Percentiles rank a stretch among this genome's conserved stretches.
phyloP scores from a whole-genome alignment of 1,139 yeast genomes.

The Chernovozyma aurita region DNA sequence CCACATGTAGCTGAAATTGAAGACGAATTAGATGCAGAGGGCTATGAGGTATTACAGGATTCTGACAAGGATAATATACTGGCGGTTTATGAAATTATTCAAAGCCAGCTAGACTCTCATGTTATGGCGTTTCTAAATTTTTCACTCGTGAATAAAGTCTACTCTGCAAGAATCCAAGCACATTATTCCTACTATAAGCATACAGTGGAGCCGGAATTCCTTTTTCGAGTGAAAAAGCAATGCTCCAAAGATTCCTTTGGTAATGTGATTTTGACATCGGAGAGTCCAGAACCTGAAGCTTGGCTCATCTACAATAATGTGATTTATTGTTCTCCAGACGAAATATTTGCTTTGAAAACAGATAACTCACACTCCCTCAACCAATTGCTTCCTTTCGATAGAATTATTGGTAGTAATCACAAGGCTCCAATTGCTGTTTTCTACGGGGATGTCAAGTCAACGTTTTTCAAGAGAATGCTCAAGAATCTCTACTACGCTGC shows the following conservation, averaged over 20 bases:
- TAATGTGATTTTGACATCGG: slow-evolving; percentile 13
- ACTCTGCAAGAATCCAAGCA: slow-evolving; percentile 61
- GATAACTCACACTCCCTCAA: slow-evolving; percentile 16
- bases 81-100: slow-evolving; percentile 32
- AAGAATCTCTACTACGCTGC: slow-evolving; percentile 59
- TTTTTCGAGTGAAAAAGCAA: slow-evolving; percentile 14
- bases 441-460: slow-evolving; percentile 52
- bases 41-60: slow-evolving; percentile 17
- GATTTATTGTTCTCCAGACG: slow-evolving; percentile 61
- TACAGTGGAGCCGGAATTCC: slow-evolving; percentile 19
- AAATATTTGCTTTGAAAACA: slow-evolving; percentile 64
- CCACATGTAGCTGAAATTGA: slow-evolving; percentile 26
- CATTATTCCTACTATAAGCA: slow-evolving; percentile 52
- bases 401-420: slow-evolving; percentile 47
- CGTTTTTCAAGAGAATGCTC: slow-evolving; percentile 53
- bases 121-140: slow-evolving; percentile 40
- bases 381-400: slow-evolving; percentile 45
- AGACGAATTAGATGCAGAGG: slow-evolving; percentile 11
- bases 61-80: slow-evolving; percentile 30
- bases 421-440: slow-evolving; percentile 38
- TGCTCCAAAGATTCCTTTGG: slow-evolving; percentile 39
- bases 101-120: slow-evolving; percentile 20
- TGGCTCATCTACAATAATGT: slow-evolving; percentile 53
- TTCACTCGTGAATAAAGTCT: slow-evolving; percentile 47
- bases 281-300: slow-evolving; percentile 28